Percentiles rank a stretch among this genome's conserved stretches.
phyloP scores from a whole-genome alignment of 1,284 basidiomycete species.

The Marasmius fiardii region DNA sequence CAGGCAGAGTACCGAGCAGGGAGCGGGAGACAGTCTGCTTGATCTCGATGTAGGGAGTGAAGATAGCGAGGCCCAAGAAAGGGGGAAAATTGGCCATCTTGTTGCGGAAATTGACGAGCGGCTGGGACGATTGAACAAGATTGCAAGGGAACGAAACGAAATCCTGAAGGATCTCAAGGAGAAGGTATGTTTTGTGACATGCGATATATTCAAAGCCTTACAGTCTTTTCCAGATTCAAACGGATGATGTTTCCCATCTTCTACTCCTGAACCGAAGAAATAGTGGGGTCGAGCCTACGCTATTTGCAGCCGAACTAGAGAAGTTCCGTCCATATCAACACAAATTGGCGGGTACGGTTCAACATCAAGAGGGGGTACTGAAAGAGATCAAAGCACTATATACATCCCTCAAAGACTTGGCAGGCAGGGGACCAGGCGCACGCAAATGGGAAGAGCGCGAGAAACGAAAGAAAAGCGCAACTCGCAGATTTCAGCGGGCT shows the following conservation, averaged over 20 bases:
- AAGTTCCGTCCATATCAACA: constrained; percentile 94
- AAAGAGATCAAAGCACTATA: constrained; percentile 70
- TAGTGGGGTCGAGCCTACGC: constrained; percentile 77
- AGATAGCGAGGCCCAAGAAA: constrained; percentile 65
- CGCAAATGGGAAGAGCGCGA: constrained; percentile 81
- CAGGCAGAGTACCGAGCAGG: constrained; percentile 49
- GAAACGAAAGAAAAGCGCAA: constrained; percentile 70
- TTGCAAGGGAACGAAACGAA: constrained; percentile 81
- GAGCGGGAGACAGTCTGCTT: constrained; percentile 52
- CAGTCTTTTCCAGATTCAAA: constrained; percentile 68
- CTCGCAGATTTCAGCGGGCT: constrained; percentile 69
- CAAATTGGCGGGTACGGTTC: constrained; percentile 71
- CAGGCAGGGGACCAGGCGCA: constrained; percentile 67
- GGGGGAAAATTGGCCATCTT: constrained; percentile 61
- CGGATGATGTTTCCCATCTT: constrained; percentile 94
- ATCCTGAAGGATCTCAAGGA: constrained; percentile 94
- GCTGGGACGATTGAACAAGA: constrained; percentile 74
- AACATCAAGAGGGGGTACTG: constrained; percentile 71
- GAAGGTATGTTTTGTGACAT: constrained; percentile 47
- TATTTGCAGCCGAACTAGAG: constrained; percentile 92
- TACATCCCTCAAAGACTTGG: constrained; percentile 69
- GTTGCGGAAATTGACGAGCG: constrained; percentile 79
- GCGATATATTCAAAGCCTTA: constrained; percentile 1
- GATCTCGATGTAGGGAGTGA: constrained; percentile 70
- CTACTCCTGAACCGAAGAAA: constrained; percentile 90